Base-by-base conservation (phyloP, 2,329 filamentous ascomycete genomes). In the Colletotrichum sp. region DNA sequence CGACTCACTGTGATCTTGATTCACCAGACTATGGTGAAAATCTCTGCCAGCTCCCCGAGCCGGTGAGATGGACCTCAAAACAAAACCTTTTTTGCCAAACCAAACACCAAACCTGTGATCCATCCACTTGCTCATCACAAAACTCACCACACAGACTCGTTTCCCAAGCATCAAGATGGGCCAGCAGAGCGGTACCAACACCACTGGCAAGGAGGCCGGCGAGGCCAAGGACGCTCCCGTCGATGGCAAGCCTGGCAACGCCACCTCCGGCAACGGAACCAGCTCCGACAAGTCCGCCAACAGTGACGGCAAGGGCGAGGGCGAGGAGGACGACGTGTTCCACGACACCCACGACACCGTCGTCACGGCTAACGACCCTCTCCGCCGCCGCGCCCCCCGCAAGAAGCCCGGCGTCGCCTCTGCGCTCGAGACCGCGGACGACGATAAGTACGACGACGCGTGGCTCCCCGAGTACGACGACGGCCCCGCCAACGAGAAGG, bases 391-490 rank as follows among this genome's bases (percentile, higher is more conserved):
- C 25, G 32, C 30, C 19, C n/a, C 44, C 28, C 66, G 48, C 16
- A 71, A 71, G 68, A 52, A n/a, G 16, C 8, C 44, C 16, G 60
- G 36, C 39, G 57, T 64, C 25, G 70, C 65, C 8, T 64, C 64
- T 12, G 25, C 22, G 6, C 70, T 76, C 19, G 74, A 76, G 13
- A 76, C 74, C 8, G 59, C 59, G 13, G 70, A 76, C 48, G 74
- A 76, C 36, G 74, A 76, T 28, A 44, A 76, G 19, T 76, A 76
- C 36, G 74, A 74, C 19, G 74, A 76, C 13, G 71, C 63, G 25
- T 76, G 74, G 74, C 64, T 73, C 5, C 64, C 74, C 3, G 25
- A 36, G 36, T 76, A 76, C 48, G 70, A 65, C 9, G 70, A 76
- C 3, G 63, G 44, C 8, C 57, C 22, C 22, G 16, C 57, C 44